Conservation (phyloP, 371 early-diverging fungal species). For the Furculomyces boomerangus region DNA sequence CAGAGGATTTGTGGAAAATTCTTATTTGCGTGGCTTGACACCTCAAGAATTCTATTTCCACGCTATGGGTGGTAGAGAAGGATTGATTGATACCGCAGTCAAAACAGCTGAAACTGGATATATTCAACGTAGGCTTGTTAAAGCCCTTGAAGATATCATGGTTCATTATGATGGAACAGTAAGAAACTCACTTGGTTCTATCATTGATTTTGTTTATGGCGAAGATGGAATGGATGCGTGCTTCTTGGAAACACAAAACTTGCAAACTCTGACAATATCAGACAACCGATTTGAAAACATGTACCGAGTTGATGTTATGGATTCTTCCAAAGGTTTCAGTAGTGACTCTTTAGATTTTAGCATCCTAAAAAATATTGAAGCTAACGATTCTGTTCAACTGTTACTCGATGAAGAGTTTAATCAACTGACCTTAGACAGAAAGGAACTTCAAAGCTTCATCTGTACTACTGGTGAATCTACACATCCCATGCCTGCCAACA, state of each 20-base stretch:
- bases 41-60: conserved; percentile 99
- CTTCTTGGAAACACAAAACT: conserved; percentile 69
- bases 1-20: conserved; percentile 98
- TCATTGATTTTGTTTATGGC: conserved; percentile 95
- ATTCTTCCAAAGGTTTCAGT: conserved; percentile 32
- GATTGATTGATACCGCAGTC: conserved; percentile 96
- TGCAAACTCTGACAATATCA: conserved; percentile 45
- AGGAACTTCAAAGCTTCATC: conserved; percentile 49
- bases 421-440: conserved; percentile 56
- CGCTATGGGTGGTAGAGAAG: conserved; percentile 99
- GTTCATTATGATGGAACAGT: conserved; percentile 97
- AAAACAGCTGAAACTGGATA: conserved; percentile 99
- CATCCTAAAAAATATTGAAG: conserved; percentile 43
- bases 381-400: conserved; percentile 44
- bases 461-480: conserved; percentile 54
- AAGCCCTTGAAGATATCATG: conserved; percentile 97
- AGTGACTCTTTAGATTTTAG: conserved; percentile 42
- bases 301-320: conserved; percentile 64
- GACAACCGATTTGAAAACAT: conserved; percentile 53
- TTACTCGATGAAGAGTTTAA: conserved; percentile 65
- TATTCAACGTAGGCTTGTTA: conserved; percentile 98
- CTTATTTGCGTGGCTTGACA: conserved; percentile 93
- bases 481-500: conserved; percentile 86
- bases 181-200: conserved; percentile 80
- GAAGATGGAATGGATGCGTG: conserved; percentile 98